These are phyloP conservation scores for Encephalitozoon hellem DNA, from an alignment of 371 early-diverging fungal species.

Conservation along the genomic window DNA sequence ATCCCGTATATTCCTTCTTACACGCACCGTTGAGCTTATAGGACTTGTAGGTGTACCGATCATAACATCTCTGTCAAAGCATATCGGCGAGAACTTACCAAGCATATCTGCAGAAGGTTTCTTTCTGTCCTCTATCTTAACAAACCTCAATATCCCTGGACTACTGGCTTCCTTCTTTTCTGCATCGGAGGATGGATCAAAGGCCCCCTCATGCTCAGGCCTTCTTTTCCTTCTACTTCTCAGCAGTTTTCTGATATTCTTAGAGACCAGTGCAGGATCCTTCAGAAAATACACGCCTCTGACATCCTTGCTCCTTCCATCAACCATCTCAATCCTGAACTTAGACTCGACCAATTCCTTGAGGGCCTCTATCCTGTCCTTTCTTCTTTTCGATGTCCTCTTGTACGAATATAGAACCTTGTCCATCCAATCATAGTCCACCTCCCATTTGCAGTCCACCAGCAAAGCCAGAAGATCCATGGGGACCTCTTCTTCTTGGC, in stretches of 20 bases:
- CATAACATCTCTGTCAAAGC: neutral
- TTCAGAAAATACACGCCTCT: neutral
- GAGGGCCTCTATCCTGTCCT: neutral
- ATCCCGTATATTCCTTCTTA: neutral
- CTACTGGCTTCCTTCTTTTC: neutral
- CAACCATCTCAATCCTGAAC: neutral
- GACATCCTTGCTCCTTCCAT: neutral
- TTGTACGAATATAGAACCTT: neutral
- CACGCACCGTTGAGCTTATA: neutral
- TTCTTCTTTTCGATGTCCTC: neutral
- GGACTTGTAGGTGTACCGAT: neutral
- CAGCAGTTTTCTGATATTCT: neutral
- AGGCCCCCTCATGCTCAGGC: neutral
- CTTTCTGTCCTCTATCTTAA: neutral
- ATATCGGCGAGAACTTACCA: neutral
- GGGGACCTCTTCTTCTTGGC: neutral
- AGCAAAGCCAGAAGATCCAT: neutral
- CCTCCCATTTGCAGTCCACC: neutral
- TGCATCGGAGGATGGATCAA: neutral
- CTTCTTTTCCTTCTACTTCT: neutral
- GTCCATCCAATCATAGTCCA: neutral
- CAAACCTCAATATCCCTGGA: neutral
- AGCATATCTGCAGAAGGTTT: neutral
- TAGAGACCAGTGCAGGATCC: neutral
- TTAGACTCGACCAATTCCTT: neutral